A percentile compares a stretch with the other conserved stretches of the same genome.
phyloP scores from a whole-genome alignment of 2,329 filamentous ascomycete species.

The Pseudogymnoascus sp. region DNA sequence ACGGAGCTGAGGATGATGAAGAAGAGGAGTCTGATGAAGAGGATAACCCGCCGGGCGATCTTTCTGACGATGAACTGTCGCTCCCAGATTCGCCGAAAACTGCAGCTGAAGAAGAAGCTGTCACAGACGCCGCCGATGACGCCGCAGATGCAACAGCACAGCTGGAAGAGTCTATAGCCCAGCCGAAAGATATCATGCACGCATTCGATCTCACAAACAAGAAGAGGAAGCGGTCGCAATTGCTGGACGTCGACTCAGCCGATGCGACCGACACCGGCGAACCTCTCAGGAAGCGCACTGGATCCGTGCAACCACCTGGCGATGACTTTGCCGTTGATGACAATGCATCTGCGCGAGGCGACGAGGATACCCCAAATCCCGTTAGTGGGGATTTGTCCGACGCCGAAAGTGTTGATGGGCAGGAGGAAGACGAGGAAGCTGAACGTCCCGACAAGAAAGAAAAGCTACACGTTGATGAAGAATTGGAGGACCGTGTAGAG shows the following conservation, averaged over 20 bases:
- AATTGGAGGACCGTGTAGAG: slow-evolving; percentile 12
- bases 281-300: slow-evolving; percentile 42
- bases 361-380: slow-evolving; percentile 27
- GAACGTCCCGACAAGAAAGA: slow-evolving; percentile 35
- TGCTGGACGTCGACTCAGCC: slow-evolving; percentile 22
- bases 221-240: slow-evolving; percentile 32
- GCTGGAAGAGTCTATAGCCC: slow-evolving; percentile 18
- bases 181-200: slow-evolving; percentile 6
- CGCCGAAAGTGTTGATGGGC: slow-evolving; percentile 30
- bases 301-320: slow-evolving; percentile 35
- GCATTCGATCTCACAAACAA: slow-evolving; percentile 23
- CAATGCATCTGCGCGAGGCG: slow-evolving; percentile 35
- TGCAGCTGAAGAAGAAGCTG: slow-evolving; percentile 32
- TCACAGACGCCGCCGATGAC: slow-evolving; percentile 18
- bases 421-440: slow-evolving; percentile 41
- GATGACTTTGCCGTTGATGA: slow-evolving; percentile 38
- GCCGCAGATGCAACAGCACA: slow-evolving; percentile 28
- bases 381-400: slow-evolving; percentile 26
- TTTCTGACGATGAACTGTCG: slow-evolving; percentile 14
- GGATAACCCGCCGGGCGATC: neutral
- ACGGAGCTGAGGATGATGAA: slow-evolving; percentile 33
- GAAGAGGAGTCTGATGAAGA: slow-evolving; percentile 30
- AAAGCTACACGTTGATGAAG: slow-evolving; percentile 14
- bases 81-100: slow-evolving; percentile 28
- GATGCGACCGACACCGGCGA: slow-evolving; percentile 29